phyloP scores from a whole-genome alignment of 2,329 filamentous ascomycete genomes.

The Fusarium mundagurra region DNA sequence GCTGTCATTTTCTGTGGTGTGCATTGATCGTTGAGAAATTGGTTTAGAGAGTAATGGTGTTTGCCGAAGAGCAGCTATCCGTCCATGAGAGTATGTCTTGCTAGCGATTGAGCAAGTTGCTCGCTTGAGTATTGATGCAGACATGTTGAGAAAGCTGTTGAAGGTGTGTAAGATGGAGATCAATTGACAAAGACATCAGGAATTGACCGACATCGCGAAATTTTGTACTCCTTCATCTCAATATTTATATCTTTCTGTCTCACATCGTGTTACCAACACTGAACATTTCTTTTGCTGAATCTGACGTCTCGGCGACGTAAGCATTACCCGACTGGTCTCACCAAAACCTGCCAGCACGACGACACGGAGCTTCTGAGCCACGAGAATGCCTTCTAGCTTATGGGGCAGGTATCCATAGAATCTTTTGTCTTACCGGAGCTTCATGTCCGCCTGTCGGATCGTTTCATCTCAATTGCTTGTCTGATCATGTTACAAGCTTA shows the following conservation, averaged over 20 bases:
- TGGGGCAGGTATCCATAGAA: not conserved
- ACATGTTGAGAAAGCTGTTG: not conserved
- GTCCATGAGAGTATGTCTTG: not conserved
- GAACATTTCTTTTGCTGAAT: not conserved
- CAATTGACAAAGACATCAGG: not conserved
- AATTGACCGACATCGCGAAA: not conserved
- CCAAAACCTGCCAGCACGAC: not conserved
- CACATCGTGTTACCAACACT: not conserved
- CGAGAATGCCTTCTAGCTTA: not conserved
- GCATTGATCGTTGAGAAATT: not conserved
- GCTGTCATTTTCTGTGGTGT: not conserved
- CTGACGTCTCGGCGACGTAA: slow-evolving; percentile 21
- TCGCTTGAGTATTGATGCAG: not conserved
- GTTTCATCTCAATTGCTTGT: not conserved
- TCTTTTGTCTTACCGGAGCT: not conserved
- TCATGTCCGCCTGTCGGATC: not conserved
- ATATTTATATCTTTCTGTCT: not conserved
- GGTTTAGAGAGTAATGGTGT: not conserved
- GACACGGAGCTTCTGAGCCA: not conserved
- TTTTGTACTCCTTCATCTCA: not conserved
- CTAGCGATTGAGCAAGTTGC: not conserved
- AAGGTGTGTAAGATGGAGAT: not conserved
- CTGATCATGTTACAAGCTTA: not conserved
- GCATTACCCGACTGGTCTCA: not conserved
- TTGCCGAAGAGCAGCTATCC: not conserved